A percentile compares a stretch with the other conserved stretches of the same genome.
phyloP scores from a whole-genome alignment of 768 basidiomycete species.

The Tulasnella sp. region DNA sequence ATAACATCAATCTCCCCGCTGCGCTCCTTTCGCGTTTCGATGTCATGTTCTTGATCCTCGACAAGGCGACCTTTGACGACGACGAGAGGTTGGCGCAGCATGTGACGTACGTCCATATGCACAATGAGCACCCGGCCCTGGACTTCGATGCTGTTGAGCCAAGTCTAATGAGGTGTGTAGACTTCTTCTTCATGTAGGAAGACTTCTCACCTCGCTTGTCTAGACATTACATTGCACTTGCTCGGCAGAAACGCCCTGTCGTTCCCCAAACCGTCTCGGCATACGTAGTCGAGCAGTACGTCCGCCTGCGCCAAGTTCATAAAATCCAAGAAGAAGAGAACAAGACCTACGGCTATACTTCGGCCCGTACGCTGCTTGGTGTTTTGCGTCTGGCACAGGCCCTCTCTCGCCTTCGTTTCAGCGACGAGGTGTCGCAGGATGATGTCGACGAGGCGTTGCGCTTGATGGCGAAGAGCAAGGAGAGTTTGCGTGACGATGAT shows the following conservation, averaged over 20 bases:
- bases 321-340: constrained; percentile 87
- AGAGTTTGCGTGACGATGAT: constrained; percentile 77
- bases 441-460: constrained; percentile 97
- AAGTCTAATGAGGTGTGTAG: constrained; percentile 69
- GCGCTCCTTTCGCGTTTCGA: constrained; percentile 96
- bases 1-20: constrained; percentile 98
- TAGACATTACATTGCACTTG: constrained; percentile 92
- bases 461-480: constrained; percentile 95
- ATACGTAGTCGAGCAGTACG: constrained; percentile 94
- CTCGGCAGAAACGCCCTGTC: constrained; percentile 82
- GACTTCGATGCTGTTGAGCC: constrained; percentile 76
- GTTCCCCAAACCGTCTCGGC: constrained; percentile 84
- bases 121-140: constrained; percentile 80
- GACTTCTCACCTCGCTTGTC: constrained; percentile 12
- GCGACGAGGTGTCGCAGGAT: constrained; percentile 68
- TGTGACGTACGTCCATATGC: constrained; percentile 98
- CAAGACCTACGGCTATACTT: constrained; percentile 90
- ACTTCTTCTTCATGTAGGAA: neutral
- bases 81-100: constrained; percentile 96
- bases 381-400: constrained; percentile 93
- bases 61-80: constrained; percentile 90
- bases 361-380: constrained; percentile 90
- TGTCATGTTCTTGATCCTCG: constrained; percentile 90
- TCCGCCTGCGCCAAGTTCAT: constrained; percentile 86
- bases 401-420: constrained; percentile 84